Evolutionary conservation across 1,139 yeast genomes (phyloP), one percentile per base, ranked within the genome.

Genomic region (Kodamaea sp.): DNA sequence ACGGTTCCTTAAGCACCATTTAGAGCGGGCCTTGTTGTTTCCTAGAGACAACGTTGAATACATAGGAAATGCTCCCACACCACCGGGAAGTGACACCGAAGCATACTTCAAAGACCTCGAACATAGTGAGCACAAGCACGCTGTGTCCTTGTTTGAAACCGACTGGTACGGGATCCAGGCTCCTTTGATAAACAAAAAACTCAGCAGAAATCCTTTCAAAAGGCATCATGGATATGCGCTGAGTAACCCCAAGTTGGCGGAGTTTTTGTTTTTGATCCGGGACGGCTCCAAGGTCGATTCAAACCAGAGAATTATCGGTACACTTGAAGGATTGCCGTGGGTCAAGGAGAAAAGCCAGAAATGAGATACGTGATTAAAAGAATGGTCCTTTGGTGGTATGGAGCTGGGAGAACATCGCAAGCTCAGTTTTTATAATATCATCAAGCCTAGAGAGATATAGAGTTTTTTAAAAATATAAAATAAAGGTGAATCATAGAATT

Each of bases 51-150:
- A 37, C 7, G 66, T 74, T 2, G 47, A 59, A 3, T 86, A 83
- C 50, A 54, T 80, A 23, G 88, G 92, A 0, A 69, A 78, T 37
- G 72, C 77, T n/a, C 95, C 89, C 2, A 48, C 52, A 4, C 83
- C 84, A 1, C 45, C 38, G 6, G 55, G 42, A 31, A 55, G 37
- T 27, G 43, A 19, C 38, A 18, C 21, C 15, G 47, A 26, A 41
- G 53, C 46, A 23, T 73, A 76, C 47, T 73, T 70, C 40, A 48
- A 61, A 4, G 76, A 74, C 26, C 52, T 83, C 22, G 42, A 53
- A 2, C 41, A 50, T 5, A 61, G 73, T 37, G 95, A 86, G 50
- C 54, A 61, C 29, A 60, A 60, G 23, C 65, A 70, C 56, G 94
- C 94, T 0, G 66, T 78, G 2, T 50, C 56, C n/a, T 66, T 68